phyloP scores from a whole-genome alignment of 331 rosid species.

The Acacia concinna region DNA sequence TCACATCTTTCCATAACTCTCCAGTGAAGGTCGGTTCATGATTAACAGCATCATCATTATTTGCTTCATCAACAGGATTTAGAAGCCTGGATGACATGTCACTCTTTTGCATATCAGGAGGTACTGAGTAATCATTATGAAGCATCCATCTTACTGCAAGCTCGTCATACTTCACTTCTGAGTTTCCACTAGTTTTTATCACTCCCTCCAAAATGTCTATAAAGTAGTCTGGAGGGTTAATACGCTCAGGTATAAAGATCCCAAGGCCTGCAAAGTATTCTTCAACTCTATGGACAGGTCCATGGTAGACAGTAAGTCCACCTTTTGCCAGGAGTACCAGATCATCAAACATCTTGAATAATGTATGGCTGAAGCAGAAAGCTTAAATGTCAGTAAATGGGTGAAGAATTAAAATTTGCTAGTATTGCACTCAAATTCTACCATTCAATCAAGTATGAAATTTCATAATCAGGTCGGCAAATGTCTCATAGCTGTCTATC shows the following conservation, averaged over 20 bases:
- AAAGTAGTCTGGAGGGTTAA: constrained; percentile 91
- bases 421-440: not conserved
- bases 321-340: constrained; percentile 95
- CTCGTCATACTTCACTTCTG: constrained; percentile 54
- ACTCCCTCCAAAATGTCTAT: constrained; percentile 96
- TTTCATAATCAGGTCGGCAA: not conserved
- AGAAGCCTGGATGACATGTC: constrained; percentile 34
- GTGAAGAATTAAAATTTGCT: not conserved
- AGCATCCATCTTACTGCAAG: constrained; percentile 92
- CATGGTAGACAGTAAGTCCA: constrained; percentile 90
- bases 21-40: constrained; percentile 68
- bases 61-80: constrained; percentile 40
- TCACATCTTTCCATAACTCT: constrained; percentile 90
- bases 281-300: constrained; percentile 78
- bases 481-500: not conserved
- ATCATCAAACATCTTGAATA: constrained; percentile 97
- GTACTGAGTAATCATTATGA: constrained; percentile 74
- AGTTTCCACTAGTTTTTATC: constrained; percentile 44
- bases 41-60: constrained; percentile 28
- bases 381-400: constrained; percentile 32
- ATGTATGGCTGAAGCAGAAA: constrained; percentile 73
- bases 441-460: not conserved
- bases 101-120: constrained; percentile 72
- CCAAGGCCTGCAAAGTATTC: constrained; percentile 85
- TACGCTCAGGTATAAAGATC: constrained; percentile 74